phyloP scores from a whole-genome alignment of 306 rosid genomes.

The Begonia loranthoides region DNA sequence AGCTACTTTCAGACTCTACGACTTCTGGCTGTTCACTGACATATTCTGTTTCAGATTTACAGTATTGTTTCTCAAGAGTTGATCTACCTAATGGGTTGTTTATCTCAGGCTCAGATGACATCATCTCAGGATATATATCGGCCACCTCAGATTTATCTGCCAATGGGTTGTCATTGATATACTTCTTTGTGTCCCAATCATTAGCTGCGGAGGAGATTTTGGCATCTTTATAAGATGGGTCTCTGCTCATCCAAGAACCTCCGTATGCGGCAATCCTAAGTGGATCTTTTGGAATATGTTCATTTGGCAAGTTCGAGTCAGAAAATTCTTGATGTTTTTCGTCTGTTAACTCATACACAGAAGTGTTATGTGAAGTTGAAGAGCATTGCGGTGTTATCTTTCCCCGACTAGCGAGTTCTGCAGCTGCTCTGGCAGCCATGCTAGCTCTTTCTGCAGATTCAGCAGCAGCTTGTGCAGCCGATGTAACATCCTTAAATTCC shows the following conservation, averaged over 20 bases:
- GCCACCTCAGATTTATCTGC: slow-evolving; percentile 19
- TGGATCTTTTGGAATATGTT: slow-evolving; percentile 22
- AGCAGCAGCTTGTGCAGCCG: slow-evolving; percentile 97
- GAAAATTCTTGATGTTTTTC: slow-evolving; percentile 24
- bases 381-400: slow-evolving; percentile 35
- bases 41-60: slow-evolving; percentile 24
- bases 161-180: slow-evolving; percentile 17
- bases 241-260: slow-evolving; percentile 23
- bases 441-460: slow-evolving; percentile 90
- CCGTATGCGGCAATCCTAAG: slow-evolving; percentile 11
- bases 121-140: slow-evolving; percentile 23
- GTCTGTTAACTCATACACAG: slow-evolving; percentile 13
- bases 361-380: slow-evolving; percentile 24
- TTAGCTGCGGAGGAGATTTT: slow-evolving; percentile 17
- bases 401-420: slow-evolving; percentile 62
- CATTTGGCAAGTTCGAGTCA: slow-evolving; percentile 16
- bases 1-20: slow-evolving; percentile 20
- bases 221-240: slow-evolving; percentile 17
- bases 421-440: slow-evolving; percentile 98
- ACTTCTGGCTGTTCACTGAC: slow-evolving; percentile 21
- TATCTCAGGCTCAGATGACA: slow-evolving; percentile 28
- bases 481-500: slow-evolving; percentile 85
- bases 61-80: slow-evolving; percentile 25
- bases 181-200: slow-evolving; percentile 18
- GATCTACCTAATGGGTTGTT: slow-evolving; percentile 17